A percentile compares a stretch with the other conserved stretches of the same genome.
These are phyloP conservation scores for Rhizopus sp. DNA, from an alignment of 371 early-diverging fungal species.

Conservation along the genomic window DNA sequence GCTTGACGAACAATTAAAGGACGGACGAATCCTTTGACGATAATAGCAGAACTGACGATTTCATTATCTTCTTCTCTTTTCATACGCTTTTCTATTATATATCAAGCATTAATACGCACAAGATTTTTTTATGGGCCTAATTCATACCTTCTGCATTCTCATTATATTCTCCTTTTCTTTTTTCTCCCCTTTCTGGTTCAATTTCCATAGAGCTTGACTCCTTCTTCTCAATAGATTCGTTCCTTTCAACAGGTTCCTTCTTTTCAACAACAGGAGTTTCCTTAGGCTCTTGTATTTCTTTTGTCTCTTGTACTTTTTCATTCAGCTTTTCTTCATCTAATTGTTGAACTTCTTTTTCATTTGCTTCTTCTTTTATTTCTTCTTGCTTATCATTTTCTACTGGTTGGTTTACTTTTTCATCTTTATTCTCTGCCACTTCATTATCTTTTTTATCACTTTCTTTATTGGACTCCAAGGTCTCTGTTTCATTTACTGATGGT, in stretches of 20 bases:
- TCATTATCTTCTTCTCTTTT: constrained; percentile 8
- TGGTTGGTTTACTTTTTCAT: neutral
- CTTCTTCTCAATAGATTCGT: constrained; percentile 2
- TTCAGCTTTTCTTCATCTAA: constrained; percentile 1
- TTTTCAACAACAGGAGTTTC: constrained; percentile 11
- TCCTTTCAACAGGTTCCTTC: neutral
- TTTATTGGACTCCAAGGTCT: neutral
- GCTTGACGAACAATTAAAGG: constrained; percentile 70
- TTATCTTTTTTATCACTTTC: constrained; percentile 14
- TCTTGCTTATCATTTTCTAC: constrained; percentile 2
- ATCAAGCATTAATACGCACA: neutral
- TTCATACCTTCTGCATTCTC: constrained; percentile 1
- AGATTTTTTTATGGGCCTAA: neutral
- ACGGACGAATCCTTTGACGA: constrained; percentile 76
- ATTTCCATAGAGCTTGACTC: constrained; percentile 9
- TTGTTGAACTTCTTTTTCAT: neutral
- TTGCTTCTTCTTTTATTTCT: neutral
- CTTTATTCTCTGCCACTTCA: neutral
- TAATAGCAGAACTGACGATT: constrained; percentile 42
- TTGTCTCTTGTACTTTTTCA: constrained; percentile 15
- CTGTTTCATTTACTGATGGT: neutral
- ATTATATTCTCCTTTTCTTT: constrained; percentile 15
- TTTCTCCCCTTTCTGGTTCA: constrained; percentile 15
- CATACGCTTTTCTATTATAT: constrained; percentile 4
- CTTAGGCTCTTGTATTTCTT: neutral